These are phyloP conservation scores for Cladosporium sp. DNA, from an alignment of 2,329 filamentous ascomycete genomes.

Conservation along the genomic window DNA sequence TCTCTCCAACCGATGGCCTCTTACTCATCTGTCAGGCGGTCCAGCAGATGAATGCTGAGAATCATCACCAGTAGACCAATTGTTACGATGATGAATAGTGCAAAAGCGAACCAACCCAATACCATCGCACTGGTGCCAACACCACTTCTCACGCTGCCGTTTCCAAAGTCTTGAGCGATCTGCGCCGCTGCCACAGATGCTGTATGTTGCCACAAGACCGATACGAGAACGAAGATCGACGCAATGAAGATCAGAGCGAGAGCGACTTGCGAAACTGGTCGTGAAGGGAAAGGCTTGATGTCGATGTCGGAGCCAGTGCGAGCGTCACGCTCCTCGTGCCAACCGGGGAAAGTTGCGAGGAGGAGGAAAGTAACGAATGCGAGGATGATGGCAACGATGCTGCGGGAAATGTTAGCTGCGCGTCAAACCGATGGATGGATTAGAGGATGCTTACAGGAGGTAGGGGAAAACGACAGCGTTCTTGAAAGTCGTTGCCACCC, in stretches of 20 bases:
- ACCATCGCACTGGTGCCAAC: constrained; percentile 96
- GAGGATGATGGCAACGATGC: constrained; percentile 96
- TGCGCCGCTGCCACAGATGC: constrained; percentile 93
- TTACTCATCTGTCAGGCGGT: constrained; percentile 54
- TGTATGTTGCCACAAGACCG: constrained; percentile 86
- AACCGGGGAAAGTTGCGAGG: constrained; percentile 93
- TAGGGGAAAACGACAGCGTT: constrained; percentile 98
- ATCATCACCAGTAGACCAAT: constrained; percentile 97
- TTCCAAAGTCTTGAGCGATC: constrained; percentile 88
- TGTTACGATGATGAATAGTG: constrained; percentile 88
- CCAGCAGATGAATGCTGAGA: constrained; percentile 80
- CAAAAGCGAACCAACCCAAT: constrained; percentile 95
- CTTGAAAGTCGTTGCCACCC: constrained; percentile 96
- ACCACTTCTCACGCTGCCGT: constrained; percentile 81
- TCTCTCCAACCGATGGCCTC: background rate
- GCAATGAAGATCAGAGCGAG: constrained; percentile 84
- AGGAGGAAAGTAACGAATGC: constrained; percentile 95
- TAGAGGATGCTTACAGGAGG: constrained; percentile 66
- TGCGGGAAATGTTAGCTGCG: constrained; percentile 39
- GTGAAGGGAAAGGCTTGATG: constrained; percentile 89
- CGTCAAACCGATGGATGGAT: background rate
- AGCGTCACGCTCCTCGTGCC: constrained; percentile 87
- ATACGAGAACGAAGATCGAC: constrained; percentile 66
- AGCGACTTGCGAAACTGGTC: constrained; percentile 88
- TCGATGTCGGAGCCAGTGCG: constrained; percentile 77